A percentile compares a stretch with the other conserved stretches of the same genome.
These are phyloP conservation scores for Cystoderma amianthinum DNA, from an alignment of 768 basidiomycete genomes.

Conservation along the genomic window DNA sequence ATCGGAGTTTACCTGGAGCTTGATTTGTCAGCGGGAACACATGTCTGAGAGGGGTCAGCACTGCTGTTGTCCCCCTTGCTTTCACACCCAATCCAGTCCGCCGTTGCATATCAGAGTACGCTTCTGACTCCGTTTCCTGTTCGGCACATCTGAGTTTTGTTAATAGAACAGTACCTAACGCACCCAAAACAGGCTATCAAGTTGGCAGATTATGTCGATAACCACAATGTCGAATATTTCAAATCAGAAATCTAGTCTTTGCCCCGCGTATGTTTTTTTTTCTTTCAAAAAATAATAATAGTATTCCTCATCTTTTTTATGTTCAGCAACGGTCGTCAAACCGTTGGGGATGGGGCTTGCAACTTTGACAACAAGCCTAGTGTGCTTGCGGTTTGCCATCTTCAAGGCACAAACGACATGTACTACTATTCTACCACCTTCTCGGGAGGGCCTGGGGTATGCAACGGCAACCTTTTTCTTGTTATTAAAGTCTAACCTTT, in stretches of 20 bases:
- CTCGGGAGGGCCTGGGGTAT: constrained; percentile 88
- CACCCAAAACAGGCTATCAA: constrained; percentile 53
- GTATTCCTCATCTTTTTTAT: background rate
- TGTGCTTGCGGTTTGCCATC: constrained; percentile 81
- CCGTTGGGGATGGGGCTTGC: constrained; percentile 97
- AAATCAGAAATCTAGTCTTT: constrained; percentile 84
- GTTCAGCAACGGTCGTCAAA: constrained; percentile 88
- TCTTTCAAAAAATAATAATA: background rate
- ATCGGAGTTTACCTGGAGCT: no score
- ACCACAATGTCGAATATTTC: constrained; percentile 62
- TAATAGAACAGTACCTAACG: no score
- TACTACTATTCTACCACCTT: constrained; percentile 92
- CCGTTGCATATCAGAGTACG: no score
- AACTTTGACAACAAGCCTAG: constrained; percentile 70
- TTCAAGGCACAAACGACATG: constrained; percentile 74
- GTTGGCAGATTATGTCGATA: constrained; percentile 85
- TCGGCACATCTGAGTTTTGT: no score
- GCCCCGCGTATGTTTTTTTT: constrained; percentile 71
- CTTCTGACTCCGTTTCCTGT: no score
- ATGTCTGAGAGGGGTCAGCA: no score
- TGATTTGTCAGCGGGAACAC: no score
- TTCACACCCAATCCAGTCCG: constrained; percentile 10
- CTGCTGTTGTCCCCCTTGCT: constrained; percentile 7
- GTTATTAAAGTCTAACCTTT: constrained; percentile 6
- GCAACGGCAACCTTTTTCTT: constrained; percentile 13